A percentile compares a stretch with the other conserved stretches of the same genome.
Conservation (phyloP, 176 grass and related monocot species). For the Zizania latifolia region DNA sequence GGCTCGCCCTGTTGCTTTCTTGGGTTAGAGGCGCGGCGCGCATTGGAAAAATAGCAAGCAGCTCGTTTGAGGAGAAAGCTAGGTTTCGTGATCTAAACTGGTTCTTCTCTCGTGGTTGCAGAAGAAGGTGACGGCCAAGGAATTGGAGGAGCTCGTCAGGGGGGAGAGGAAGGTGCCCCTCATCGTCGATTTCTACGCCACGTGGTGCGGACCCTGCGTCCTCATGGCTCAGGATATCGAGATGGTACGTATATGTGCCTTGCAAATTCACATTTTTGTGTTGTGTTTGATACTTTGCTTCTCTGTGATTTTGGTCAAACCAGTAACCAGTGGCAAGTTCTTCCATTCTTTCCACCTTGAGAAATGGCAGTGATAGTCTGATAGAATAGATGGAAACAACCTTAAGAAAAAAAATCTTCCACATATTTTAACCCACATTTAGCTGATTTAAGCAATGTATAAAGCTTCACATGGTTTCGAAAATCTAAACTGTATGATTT, state of each 20-base stretch:
- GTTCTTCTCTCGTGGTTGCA: conserved; percentile 17
- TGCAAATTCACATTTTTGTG: not conserved
- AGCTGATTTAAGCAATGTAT: not conserved
- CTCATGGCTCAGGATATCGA: conserved; percentile 93
- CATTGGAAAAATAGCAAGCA: too few relatives aligned
- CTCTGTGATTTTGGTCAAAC: not conserved
- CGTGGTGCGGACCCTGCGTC: conserved; percentile 79
- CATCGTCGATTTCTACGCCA: conserved; percentile 66
- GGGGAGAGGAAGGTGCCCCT: conserved; percentile 50
- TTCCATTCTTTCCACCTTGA: not conserved
- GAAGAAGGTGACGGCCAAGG: conserved; percentile 65
- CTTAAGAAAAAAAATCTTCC: too few relatives aligned
- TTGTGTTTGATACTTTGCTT: not conserved
- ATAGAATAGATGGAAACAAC: not conserved
- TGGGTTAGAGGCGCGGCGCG: too few relatives aligned
- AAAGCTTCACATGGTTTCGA: not conserved
- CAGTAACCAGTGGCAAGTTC: not conserved
- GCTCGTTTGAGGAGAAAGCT: too few relatives aligned
- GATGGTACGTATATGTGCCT: conserved; percentile 55
- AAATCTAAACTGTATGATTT: not conserved
- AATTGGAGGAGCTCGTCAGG: conserved; percentile 48
- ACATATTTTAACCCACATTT: not conserved
- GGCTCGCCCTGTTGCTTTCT: too few relatives aligned
- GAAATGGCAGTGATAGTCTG: not conserved
- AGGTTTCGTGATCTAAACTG: not conserved